These are phyloP conservation scores for Gossypium schwendimanii DNA, from an alignment of 441 rosid genomes.

Conservation along the genomic window DNA sequence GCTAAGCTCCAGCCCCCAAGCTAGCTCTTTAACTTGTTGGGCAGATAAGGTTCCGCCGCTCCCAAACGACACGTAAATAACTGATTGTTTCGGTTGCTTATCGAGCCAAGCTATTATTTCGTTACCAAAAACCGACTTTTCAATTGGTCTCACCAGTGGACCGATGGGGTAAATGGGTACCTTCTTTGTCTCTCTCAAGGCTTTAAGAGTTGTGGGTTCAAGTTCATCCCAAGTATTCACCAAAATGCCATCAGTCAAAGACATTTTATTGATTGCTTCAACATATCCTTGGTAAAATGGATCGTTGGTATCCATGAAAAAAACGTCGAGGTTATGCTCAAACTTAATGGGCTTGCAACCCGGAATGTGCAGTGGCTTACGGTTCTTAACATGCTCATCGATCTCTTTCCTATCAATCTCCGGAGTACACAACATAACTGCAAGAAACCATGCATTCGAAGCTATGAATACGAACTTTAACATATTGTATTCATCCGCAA, in stretches of 20 bases:
- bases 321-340: slow-evolving; percentile 24
- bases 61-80: slow-evolving; percentile 44
- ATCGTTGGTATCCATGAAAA: slow-evolving; percentile 14
- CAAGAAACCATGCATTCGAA: slow-evolving; percentile 35
- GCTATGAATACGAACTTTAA: slow-evolving; percentile 29
- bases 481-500: slow-evolving; percentile 37
- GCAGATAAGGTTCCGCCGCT: slow-evolving; percentile 39
- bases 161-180: slow-evolving; percentile 44
- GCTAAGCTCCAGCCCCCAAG: slow-evolving; percentile 27
- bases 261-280: neutral
- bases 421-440: slow-evolving; percentile 22
- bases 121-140: slow-evolving; percentile 5
- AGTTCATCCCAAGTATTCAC: slow-evolving; percentile 12
- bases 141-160: slow-evolving; percentile 26
- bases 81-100: slow-evolving; percentile 34
- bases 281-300: slow-evolving; percentile 18
- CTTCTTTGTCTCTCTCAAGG: slow-evolving; percentile 23
- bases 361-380: slow-evolving; percentile 29
- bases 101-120: slow-evolving; percentile 30
- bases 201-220: neutral
- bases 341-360: slow-evolving; percentile 33
- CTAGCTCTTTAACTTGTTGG: slow-evolving; percentile 18
- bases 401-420: slow-evolving; percentile 17
- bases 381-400: slow-evolving; percentile 21
- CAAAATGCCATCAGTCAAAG: slow-evolving; percentile 4